These are phyloP conservation scores for Wallemia hederae DNA, from an alignment of 1,284 basidiomycete genomes.

Conservation along the genomic window DNA sequence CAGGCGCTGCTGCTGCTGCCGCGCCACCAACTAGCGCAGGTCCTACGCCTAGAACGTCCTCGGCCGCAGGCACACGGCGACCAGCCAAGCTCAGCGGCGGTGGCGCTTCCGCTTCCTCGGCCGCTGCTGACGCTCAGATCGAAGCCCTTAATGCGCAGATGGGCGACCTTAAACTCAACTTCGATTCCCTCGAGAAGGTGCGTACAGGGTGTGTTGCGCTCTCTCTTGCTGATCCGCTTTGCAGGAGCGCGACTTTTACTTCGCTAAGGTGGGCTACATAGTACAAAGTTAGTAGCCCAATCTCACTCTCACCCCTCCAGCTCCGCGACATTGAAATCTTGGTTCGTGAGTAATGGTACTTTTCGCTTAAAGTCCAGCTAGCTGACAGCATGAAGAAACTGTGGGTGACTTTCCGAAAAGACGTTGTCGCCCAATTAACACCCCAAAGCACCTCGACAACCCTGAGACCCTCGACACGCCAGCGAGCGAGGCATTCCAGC, in stretches of 20 bases:
- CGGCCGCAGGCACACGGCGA: conserved; percentile 7
- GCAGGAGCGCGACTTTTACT: conserved; percentile 95
- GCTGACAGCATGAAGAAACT: conserved; percentile 4
- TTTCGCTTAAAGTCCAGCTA: conserved; percentile 8
- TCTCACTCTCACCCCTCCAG: conserved; percentile 18
- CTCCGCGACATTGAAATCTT: conserved; percentile 85
- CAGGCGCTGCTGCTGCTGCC: conserved; percentile 17
- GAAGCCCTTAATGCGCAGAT: conserved; percentile 54
- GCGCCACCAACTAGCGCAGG: conserved; percentile 8
- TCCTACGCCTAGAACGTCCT: conserved; percentile 3
- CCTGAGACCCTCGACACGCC: conserved; percentile 26
- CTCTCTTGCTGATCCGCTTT: conserved; percentile 8
- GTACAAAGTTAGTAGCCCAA: not conserved
- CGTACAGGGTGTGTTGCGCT: not conserved
- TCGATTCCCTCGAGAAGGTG: conserved; percentile 10
- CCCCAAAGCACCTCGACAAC: conserved; percentile 30
- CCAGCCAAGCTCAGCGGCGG: not conserved
- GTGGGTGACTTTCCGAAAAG: not conserved
- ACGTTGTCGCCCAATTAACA: not conserved
- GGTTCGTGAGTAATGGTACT: conserved; percentile 23
- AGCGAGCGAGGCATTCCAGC: conserved; percentile 38
- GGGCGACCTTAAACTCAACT: conserved; percentile 37
- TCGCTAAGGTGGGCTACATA: conserved; percentile 43
- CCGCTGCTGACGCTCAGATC: conserved; percentile 25
- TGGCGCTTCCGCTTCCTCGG: conserved; percentile 1